Base-by-base conservation (phyloP, 208 protist species). In the Sergeia podlipaevii region DNA sequence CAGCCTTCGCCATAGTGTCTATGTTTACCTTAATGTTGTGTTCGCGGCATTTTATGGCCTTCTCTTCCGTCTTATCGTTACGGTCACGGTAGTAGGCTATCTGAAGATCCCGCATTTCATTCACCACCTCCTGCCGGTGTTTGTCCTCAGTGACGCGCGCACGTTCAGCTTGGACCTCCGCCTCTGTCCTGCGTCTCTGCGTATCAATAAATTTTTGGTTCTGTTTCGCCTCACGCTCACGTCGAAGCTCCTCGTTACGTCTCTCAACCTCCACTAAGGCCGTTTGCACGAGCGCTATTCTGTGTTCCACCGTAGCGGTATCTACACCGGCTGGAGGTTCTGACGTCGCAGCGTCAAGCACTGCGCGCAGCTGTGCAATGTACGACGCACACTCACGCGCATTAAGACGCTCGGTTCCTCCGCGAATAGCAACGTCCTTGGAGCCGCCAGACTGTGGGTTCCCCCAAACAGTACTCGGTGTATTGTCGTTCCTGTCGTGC, bases 241-340 rank as follows among this genome's bases (percentile, higher is more conserved):
- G 42, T 4, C 64, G 70, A 17, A 76, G 60, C 34, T 84, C 70
- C 1, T 57, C 47, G 29, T 58, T 50, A 23, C 68, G 62, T 1
- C 38, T 59, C 66, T 81, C 57, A 4, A 89, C 74, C 33, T 79
- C 73, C 7, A 79, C 70, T 13, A 91, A 61, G 0, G 81, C 77
- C 5, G 42, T 55, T 26, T 91, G 75, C 1, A 94, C 65, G 48
- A 80, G 50, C 11, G 43, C 48, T 26, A 94, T 78, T 47, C 80
- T 80, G 18, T 55, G 70, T 49, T 88, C 73, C 4, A 91, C 72
- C 24, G 76, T 70, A 0, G 65, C 53, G 0, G 51, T 64, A 39
- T 71, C 47, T n/a, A 84, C 75, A 11, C 74, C 75, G 0, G 36
- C 34, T 2, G 82, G 87, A 4, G 75, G 71, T 21, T 89, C 70